phyloP scores from a whole-genome alignment of 345 rosid genomes.

The Erysimum cheiranthoides region DNA sequence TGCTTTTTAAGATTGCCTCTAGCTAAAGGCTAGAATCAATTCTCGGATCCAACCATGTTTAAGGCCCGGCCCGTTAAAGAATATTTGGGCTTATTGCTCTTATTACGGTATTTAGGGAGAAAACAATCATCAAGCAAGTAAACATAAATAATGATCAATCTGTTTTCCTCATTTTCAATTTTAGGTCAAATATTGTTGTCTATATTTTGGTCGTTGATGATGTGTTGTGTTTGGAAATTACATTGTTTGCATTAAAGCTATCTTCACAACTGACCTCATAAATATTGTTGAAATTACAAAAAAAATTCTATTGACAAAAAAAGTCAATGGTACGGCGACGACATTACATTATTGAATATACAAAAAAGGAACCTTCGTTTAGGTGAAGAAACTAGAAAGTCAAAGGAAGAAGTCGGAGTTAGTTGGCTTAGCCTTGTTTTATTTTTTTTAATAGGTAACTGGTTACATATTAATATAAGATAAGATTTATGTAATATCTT shows the following conservation, averaged over 20 bases:
- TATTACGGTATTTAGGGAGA: not conserved
- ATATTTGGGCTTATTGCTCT: not conserved
- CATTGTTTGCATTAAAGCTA: not conserved
- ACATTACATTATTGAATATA: slow-evolving; percentile 2
- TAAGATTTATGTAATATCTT: too few species aligned
- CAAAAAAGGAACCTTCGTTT: not conserved
- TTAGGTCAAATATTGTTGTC: not conserved
- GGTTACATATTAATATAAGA: too few species aligned
- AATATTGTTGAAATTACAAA: not conserved
- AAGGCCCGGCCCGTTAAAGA: not conserved
- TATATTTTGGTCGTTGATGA: not conserved
- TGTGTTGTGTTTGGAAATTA: not conserved
- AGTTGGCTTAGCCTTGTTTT: not conserved
- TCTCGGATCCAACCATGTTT: not conserved
- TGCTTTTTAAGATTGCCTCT: slow-evolving; percentile 22
- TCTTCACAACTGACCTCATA: slow-evolving; percentile 18
- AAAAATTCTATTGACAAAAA: not conserved
- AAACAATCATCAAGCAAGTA: not conserved
- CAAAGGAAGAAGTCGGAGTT: slow-evolving; percentile 8
- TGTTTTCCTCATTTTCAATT: not conserved
- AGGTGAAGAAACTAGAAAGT: not conserved
- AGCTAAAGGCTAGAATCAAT: slow-evolving; percentile 26
- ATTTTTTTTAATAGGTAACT: too few species aligned
- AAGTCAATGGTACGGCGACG: slow-evolving; percentile 7
- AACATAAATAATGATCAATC: not conserved